Base-by-base conservation (phyloP, 2,329 filamentous ascomycete species). In the Penicillium sp. region DNA sequence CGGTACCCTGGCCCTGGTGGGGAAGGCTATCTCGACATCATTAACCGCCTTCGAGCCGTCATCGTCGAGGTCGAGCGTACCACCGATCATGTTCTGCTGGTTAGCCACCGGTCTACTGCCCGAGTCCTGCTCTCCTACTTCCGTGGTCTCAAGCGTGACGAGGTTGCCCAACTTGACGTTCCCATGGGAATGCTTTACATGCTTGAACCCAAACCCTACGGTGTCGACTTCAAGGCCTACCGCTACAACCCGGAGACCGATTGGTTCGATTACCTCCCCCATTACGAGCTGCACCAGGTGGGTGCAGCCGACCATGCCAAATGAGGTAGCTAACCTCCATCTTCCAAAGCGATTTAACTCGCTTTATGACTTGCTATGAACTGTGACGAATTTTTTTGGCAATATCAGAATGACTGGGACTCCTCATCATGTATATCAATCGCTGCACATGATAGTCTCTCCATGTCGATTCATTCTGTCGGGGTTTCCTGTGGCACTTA, bases 21-120 rank as follows among this genome's bases (percentile, higher is more conserved):
- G 47, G 94, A 99, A 73, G 91, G 93, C 28, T 99, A 99, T 66
- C 83, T 99, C 10, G 93, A 97, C 74, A 89, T 99, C 64, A 96
- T 99, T 75, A 95, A 94, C 72, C 89, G 94, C 45, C 83, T 97
- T 33, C 88, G 92, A 48, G 89, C 95, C 58, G 94, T 99, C 77
- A 96, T 99, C 59, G 88, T 95, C 46, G 94, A 99, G 76, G 87
- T 96, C 55, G 94, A 99, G 79, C 88, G 94, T 55, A 97, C 96
- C 80, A 95, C 90, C 28, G 94, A 99, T 66, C 93, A 97, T 72
- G 86, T 95, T 49, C 79, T 97, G 55, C 86, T 99, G 63, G 88
- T 97, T 62, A 91, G 90, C 31, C 94, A 97, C 71, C 89, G 94
- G 29, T 95, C 90, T 3, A 88, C 97, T 36, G 93, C 90, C 51